Evolutionary conservation across 345 rosid species (phyloP).

Genomic region (Eutrema heterophyllum): DNA sequence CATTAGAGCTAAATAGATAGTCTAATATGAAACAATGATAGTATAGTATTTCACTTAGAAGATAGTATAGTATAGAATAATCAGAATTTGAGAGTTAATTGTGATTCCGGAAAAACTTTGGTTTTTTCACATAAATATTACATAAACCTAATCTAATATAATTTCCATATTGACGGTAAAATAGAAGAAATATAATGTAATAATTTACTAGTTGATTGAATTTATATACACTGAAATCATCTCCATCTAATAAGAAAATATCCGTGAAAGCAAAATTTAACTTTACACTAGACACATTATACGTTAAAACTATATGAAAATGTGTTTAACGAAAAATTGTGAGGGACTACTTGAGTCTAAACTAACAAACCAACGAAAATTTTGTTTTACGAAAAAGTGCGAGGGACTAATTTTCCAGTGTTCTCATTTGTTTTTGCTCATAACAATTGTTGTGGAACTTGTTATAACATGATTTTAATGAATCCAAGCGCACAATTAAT

Average conservation of each 20-base stretch:
- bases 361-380: not conserved
- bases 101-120: no score
- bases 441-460: not conserved
- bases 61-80: no score
- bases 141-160: no score
- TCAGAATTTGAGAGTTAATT: no score
- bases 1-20: no score
- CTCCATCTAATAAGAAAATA: slow-evolving; percentile 4
- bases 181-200: no score
- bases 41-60: no score
- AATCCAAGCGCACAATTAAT: not conserved
- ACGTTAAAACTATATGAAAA: not conserved
- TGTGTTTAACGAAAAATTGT: not conserved
- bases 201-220: no score
- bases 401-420: not conserved
- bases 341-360: slow-evolving; percentile 9
- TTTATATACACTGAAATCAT: no score
- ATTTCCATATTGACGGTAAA: no score
- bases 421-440: not conserved
- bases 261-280: slow-evolving; percentile 14
- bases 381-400: not conserved
- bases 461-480: not conserved
- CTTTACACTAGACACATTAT: slow-evolving; percentile 2
- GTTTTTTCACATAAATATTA: no score
- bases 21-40: no score